These are phyloP conservation scores for Pyrenophora seminiperda DNA, from an alignment of 2,329 filamentous ascomycete genomes.

Conservation along the genomic window DNA sequence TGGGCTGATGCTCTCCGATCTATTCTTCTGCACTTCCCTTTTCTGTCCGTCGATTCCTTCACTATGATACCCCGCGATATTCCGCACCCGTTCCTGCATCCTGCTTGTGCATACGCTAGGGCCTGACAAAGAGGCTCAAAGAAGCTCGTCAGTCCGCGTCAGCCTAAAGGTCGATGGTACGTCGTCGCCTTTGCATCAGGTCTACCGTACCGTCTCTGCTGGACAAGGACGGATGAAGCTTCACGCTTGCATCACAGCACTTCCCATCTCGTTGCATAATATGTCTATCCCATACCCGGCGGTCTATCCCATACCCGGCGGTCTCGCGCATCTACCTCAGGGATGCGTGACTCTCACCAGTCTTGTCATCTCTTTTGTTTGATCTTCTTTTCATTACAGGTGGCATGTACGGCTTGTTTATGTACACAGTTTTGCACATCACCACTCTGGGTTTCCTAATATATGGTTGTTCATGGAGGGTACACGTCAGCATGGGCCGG, in stretches of 20 bases:
- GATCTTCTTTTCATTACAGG: constrained; percentile 4
- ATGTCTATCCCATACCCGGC: constrained; percentile 29
- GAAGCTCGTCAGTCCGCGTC: constrained; percentile 7
- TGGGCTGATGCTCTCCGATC: constrained; percentile 34
- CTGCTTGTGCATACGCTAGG: constrained; percentile 34
- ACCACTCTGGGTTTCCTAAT: constrained; percentile 18
- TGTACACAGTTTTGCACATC: constrained; percentile 16
- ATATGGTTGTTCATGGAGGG: constrained; percentile 4
- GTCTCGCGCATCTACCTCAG: not conserved
- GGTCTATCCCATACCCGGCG: not conserved
- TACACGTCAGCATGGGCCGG: constrained; percentile 12
- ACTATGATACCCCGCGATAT: constrained; percentile 46
- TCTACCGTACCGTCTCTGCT: constrained; percentile 38
- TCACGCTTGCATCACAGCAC: constrained; percentile 29
- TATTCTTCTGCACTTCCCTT: constrained; percentile 14
- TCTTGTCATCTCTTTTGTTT: not conserved
- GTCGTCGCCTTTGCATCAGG: constrained; percentile 1
- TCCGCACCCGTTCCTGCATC: constrained; percentile 38
- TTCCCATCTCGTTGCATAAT: constrained; percentile 42
- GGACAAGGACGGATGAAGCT: constrained; percentile 38
- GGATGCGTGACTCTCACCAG: not conserved
- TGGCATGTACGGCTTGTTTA: constrained; percentile 11
- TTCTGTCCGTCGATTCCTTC: constrained; percentile 32
- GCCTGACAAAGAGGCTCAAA: constrained; percentile 11
- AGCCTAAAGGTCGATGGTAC: not conserved